Evolutionary conservation across 345 rosid species (phyloP).

Genomic region (Salix purpurea): DNA sequence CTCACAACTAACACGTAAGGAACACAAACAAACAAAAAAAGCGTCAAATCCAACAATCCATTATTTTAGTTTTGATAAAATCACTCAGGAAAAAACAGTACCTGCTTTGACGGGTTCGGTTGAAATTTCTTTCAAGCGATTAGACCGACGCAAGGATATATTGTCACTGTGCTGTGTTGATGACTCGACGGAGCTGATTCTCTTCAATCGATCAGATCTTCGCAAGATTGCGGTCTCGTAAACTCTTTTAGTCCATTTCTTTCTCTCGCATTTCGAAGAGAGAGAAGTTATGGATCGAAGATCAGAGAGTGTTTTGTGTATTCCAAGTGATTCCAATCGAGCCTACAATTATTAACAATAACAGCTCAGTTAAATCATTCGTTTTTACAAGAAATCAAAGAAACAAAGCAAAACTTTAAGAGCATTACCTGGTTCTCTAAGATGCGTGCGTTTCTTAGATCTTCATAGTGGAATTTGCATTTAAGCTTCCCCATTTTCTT

Average conservation of each 20-base stretch:
- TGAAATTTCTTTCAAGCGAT: conserved; percentile 3
- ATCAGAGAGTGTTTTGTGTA: conserved; percentile 27
- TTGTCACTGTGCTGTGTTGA: background rate
- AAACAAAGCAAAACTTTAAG: background rate
- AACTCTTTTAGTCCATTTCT: conserved; percentile 6
- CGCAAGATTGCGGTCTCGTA: conserved; percentile 18
- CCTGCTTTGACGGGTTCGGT: background rate
- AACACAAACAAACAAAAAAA: too few species aligned
- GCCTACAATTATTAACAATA: conserved; percentile 12
- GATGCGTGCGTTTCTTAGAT: conserved; percentile 29
- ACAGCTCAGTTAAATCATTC: background rate
- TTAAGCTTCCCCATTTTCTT: conserved; percentile 4
- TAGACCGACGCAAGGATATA: conserved; percentile 17
- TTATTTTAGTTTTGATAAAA: background rate
- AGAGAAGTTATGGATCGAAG: conserved; percentile 24
- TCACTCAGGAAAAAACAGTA: background rate
- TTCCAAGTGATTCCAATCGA: conserved; percentile 38
- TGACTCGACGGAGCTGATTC: background rate
- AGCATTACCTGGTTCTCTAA: conserved; percentile 34
- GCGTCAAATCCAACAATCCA: background rate
- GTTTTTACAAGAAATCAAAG: background rate
- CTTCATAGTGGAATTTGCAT: conserved; percentile 27
- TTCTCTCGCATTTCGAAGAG: conserved; percentile 6
- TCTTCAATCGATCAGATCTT: conserved; percentile 29
- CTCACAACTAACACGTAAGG: background rate